These are phyloP conservation scores for Trapa incisa DNA, from an alignment of 345 rosid species.

Conservation along the genomic window DNA sequence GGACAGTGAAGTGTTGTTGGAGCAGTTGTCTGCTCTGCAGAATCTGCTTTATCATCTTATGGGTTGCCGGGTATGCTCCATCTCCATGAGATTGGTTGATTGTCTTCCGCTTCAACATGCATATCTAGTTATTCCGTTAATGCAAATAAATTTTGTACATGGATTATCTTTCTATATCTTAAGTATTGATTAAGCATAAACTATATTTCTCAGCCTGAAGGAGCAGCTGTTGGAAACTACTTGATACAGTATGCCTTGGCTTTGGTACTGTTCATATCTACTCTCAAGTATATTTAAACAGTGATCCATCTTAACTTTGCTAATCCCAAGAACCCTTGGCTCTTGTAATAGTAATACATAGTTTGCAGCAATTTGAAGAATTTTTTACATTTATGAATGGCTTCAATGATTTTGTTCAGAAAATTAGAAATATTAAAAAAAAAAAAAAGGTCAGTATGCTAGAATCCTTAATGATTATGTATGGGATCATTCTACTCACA, in stretches of 20 bases:
- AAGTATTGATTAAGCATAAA: background rate
- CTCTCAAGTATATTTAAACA: background rate
- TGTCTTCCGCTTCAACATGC: slow-evolving; percentile 1
- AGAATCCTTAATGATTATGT: background rate
- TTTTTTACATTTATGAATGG: background rate
- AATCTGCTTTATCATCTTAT: slow-evolving; percentile 80
- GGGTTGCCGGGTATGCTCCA: slow-evolving; percentile 68
- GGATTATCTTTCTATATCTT: background rate
- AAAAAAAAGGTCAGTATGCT: background rate
- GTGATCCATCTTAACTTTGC: background rate
- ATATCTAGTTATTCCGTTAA: background rate
- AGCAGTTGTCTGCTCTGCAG: slow-evolving; percentile 87
- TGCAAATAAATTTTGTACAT: background rate
- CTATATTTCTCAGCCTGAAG: slow-evolving; percentile 73
- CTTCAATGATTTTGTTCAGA: background rate
- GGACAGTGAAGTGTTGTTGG: slow-evolving; percentile 71
- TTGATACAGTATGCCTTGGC: slow-evolving; percentile 95
- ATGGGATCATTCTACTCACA: background rate
- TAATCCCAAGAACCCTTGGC: background rate
- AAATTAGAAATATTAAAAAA: background rate
- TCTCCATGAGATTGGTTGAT: slow-evolving; percentile 4
- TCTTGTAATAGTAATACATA: slow-evolving; percentile 3
- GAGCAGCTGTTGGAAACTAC: slow-evolving; percentile 76
- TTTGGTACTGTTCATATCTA: slow-evolving; percentile 34
- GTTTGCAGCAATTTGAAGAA: background rate